Conservation (phyloP, 2,329 filamentous ascomycete species). For the Fusarium tuaranense region DNA sequence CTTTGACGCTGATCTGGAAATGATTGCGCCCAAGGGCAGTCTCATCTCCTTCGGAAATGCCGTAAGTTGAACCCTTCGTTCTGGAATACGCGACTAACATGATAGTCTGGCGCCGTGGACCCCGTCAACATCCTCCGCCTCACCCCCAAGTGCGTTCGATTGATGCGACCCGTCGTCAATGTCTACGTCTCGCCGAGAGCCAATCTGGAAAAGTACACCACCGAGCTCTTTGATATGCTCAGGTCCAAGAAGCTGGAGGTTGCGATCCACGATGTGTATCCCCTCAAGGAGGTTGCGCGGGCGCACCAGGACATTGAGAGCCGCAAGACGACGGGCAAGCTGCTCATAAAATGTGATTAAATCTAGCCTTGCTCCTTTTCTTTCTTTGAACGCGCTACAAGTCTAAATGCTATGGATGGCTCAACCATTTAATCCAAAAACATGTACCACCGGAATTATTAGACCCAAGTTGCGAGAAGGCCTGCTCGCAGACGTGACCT, state of each 20-base stretch:
- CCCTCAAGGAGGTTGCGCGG: conserved; percentile 76
- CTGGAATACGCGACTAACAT: conserved; percentile 18
- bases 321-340: conserved; percentile 85
- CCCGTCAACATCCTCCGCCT: conserved; percentile 70
- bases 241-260: conserved; percentile 76
- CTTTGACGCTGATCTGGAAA: conserved; percentile 81
- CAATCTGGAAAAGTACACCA: conserved; percentile 77
- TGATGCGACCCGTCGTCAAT: conserved; percentile 80
- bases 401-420: conserved; percentile 40
- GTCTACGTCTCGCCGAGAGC: conserved; percentile 77
- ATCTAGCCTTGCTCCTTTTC: conserved; percentile 26
- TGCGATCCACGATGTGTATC: conserved; percentile 81
- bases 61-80: conserved; percentile 53
- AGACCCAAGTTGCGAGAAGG: conserved; percentile 28
- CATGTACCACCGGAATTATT: conserved; percentile 22
- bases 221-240: conserved; percentile 80
- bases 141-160: conserved; percentile 78
- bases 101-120: conserved; percentile 76
- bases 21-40: conserved; percentile 80
- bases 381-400: conserved; percentile 32
- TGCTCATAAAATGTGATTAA: conserved; percentile 75
- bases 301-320: conserved; percentile 85
- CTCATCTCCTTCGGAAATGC: conserved; percentile 87
- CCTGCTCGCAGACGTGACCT: conserved; percentile 29
- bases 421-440: conserved; percentile 36